These are phyloP conservation scores for Mesembryanthemum crystallinum DNA, from an alignment of 148 eudicot species.

Conservation along the genomic window DNA sequence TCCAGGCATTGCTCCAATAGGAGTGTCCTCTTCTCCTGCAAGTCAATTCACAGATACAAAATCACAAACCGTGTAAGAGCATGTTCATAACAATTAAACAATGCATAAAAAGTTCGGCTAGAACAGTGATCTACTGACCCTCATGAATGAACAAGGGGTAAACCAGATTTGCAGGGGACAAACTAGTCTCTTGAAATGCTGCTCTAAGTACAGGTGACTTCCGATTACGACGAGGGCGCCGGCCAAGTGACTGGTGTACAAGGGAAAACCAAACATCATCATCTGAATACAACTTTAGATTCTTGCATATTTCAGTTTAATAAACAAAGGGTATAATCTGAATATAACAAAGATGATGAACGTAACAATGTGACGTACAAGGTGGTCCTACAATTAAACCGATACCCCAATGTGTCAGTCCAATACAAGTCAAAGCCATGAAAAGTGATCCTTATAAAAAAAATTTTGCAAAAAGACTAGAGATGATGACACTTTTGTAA, in stretches of 20 bases:
- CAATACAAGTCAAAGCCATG: neutral
- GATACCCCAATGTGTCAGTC: neutral
- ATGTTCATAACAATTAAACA: neutral
- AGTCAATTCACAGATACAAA: neutral
- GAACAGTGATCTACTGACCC: constrained; percentile 40
- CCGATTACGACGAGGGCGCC: constrained; percentile 90
- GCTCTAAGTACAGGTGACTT: constrained; percentile 60
- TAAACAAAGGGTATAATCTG: neutral
- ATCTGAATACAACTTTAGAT: neutral
- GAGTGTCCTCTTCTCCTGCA: constrained; percentile 91
- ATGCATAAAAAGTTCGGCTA: neutral
- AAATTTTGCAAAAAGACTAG: neutral
- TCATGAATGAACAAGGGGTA: constrained; percentile 97
- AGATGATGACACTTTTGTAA: neutral
- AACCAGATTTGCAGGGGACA: constrained; percentile 89
- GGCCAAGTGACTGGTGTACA: constrained; percentile 39
- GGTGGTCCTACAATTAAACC: neutral
- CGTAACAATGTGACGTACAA: neutral
- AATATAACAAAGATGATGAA: neutral
- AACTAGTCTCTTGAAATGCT: constrained; percentile 80
- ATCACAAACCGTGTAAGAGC: neutral
- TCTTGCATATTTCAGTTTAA: neutral
- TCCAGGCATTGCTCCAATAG: constrained; percentile 99
- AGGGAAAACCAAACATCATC: constrained; percentile 1
- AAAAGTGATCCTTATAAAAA: no score